Percentiles rank a stretch among this genome's conserved stretches.
Evolutionary conservation across 805 yeast genomes (phyloP).

Genomic region (Lachancea nothofagi): DNA sequence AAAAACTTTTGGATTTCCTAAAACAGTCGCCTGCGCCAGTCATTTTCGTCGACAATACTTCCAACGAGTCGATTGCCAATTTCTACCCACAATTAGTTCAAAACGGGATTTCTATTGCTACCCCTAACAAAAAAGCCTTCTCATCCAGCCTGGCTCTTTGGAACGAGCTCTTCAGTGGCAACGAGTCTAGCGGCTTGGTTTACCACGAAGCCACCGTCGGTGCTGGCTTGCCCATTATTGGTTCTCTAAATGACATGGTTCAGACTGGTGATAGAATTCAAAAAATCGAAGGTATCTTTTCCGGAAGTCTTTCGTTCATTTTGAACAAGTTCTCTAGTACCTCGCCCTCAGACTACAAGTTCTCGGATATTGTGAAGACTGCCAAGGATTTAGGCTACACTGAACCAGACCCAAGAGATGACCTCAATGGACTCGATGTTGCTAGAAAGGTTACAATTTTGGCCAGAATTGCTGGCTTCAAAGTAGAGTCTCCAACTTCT

Average conservation of each 20-base stretch:
- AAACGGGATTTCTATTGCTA: conserved; percentile 85
- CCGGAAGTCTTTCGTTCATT: conserved; percentile 92
- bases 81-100: conserved; percentile 69
- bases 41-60: conserved; percentile 90
- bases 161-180: conserved; percentile 66
- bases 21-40: conserved; percentile 65
- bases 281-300: conserved; percentile 91
- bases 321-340: conserved; percentile 87
- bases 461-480: conserved; percentile 85
- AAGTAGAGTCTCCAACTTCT: conserved; percentile 80
- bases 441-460: conserved; percentile 97
- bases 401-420: conserved; percentile 99
- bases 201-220: conserved; percentile 99
- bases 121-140: conserved; percentile 98
- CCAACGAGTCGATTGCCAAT: conserved; percentile 70
- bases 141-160: conserved; percentile 70
- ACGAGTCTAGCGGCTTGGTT: conserved; percentile 57
- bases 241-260: conserved; percentile 81
- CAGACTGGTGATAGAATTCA: conserved; percentile 90
- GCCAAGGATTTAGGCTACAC: conserved; percentile 94
- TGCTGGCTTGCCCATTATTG: conserved; percentile 93
- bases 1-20: conserved; percentile 57
- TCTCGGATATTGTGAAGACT: conserved; percentile 81
- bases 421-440: conserved; percentile 94
- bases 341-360: conserved; percentile 55